Percentiles rank a stretch among this genome's conserved stretches.
phyloP scores from a whole-genome alignment of 768 basidiomycete species.

The Amanita pallidorosea region DNA sequence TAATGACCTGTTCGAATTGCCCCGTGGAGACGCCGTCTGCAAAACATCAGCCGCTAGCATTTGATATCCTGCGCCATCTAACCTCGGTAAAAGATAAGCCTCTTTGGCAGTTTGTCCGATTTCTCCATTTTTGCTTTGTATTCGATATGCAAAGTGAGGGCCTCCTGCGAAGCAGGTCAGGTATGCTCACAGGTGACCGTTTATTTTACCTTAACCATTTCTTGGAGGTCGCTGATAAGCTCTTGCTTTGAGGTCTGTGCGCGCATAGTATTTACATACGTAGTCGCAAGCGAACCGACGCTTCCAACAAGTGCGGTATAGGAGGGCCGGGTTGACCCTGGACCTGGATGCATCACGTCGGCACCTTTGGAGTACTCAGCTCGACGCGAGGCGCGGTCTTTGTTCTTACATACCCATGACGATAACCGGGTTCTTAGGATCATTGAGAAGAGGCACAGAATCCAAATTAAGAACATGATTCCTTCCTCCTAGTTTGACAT shows the following conservation, averaged over 20 bases:
- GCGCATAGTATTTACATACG: slow-evolving; percentile 43
- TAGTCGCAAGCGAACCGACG: slow-evolving; percentile 58
- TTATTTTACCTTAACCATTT: slow-evolving; percentile 44
- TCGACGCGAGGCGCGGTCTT: neutral
- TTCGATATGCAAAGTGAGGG: slow-evolving; percentile 39
- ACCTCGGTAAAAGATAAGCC: slow-evolving; percentile 67
- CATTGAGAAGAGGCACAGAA: slow-evolving; percentile 44
- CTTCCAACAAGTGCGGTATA: slow-evolving; percentile 69
- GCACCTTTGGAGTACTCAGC: slow-evolving; percentile 35
- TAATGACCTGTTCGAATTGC: slow-evolving; percentile 39
- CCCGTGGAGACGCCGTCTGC: slow-evolving; percentile 41
- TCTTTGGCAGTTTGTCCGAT: slow-evolving; percentile 30
- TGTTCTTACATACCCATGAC: slow-evolving; percentile 48
- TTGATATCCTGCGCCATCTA: slow-evolving; percentile 14
- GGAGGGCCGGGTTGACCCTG: slow-evolving; percentile 62
- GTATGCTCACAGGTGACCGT: too few species aligned
- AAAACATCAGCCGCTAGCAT: slow-evolving; percentile 12
- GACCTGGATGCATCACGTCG: slow-evolving; percentile 75
- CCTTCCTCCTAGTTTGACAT: slow-evolving; percentile 77
- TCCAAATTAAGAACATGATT: slow-evolving; percentile 60
- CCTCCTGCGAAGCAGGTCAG: slow-evolving; percentile 25
- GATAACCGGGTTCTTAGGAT: slow-evolving; percentile 62
- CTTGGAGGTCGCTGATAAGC: slow-evolving; percentile 55
- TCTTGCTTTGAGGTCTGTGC: slow-evolving; percentile 56
- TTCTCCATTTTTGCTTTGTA: slow-evolving; percentile 43